Evolutionary conservation across 2,329 filamentous ascomycete species (phyloP).

Genomic region (Alternaria angustiovoidea): DNA sequence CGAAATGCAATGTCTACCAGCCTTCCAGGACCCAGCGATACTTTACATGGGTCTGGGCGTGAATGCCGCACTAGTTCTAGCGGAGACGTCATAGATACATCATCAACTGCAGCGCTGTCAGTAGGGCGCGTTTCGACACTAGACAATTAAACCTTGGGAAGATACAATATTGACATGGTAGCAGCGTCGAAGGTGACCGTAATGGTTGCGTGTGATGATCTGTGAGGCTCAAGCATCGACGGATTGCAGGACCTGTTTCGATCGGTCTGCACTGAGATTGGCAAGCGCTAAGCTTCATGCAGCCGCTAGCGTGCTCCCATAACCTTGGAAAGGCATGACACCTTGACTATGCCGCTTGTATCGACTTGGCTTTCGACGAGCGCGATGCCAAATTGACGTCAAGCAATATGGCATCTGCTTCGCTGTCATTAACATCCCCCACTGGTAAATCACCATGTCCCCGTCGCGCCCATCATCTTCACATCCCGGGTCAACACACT

Average conservation of each 20-base stretch:
- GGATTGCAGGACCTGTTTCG: neutral
- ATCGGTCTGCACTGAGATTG: neutral
- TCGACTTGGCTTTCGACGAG: neutral
- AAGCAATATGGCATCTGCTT: slow-evolving; percentile 12
- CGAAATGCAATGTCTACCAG: neutral
- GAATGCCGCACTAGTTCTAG: slow-evolving; percentile 1
- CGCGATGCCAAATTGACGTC: slow-evolving; percentile 16
- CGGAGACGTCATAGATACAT: slow-evolving; percentile 19
- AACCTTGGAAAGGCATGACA: slow-evolving; percentile 5
- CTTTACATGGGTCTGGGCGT: neutral
- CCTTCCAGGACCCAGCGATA: neutral
- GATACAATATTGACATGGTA: neutral
- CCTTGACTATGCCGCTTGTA: slow-evolving; percentile 10
- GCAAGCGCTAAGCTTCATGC: neutral
- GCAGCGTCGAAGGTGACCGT: neutral
- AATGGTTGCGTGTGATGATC: neutral
- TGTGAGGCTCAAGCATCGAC: slow-evolving; percentile 3
- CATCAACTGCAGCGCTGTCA: slow-evolving; percentile 6
- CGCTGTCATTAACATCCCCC: neutral
- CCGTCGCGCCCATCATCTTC: neutral
- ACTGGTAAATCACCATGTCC: neutral
- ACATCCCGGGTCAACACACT: neutral
- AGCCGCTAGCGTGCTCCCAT: neutral
- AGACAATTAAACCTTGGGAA: neutral
- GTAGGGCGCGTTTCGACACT: neutral